Percentiles rank a stretch among this genome's conserved stretches.
Conservation (phyloP, 2,329 filamentous ascomycete species). For the Stemphylium vesicarium region DNA sequence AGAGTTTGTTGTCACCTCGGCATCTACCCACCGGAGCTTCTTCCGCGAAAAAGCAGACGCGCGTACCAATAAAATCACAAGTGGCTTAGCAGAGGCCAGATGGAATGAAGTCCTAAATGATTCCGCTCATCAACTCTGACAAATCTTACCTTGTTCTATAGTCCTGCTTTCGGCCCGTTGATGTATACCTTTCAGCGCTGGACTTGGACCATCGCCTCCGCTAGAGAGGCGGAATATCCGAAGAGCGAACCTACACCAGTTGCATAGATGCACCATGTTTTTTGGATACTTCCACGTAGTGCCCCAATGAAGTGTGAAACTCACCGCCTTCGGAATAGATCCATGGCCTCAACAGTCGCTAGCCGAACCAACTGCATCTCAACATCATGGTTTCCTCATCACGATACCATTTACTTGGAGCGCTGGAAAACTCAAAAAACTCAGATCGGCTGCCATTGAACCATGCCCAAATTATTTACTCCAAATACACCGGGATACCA, state of each 20-base stretch:
- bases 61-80: background rate
- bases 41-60: constrained; percentile 10
- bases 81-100: background rate
- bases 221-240: too few species aligned
- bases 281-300: too few species aligned
- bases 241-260: too few species aligned
- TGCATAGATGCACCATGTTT: too few species aligned
- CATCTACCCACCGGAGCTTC: constrained; percentile 7
- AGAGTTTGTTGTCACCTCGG: constrained; percentile 4
- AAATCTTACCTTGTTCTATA: background rate
- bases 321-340: too few species aligned
- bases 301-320: too few species aligned
- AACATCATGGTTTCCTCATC: background rate
- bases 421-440: background rate
- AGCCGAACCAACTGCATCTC: background rate
- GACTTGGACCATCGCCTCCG: too few species aligned
- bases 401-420: background rate
- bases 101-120: background rate
- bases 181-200: too few species aligned
- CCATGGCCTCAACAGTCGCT: background rate
- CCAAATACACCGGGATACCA: constrained; percentile 88
- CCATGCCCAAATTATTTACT: constrained; percentile 23
- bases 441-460: background rate
- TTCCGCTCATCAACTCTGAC: background rate
- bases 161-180: background rate